Evolutionary conservation across 2,329 filamentous ascomycete genomes (phyloP), one percentile per base, ranked within the genome.

Genomic region (Magnaporthiopsis incrustans): DNA sequence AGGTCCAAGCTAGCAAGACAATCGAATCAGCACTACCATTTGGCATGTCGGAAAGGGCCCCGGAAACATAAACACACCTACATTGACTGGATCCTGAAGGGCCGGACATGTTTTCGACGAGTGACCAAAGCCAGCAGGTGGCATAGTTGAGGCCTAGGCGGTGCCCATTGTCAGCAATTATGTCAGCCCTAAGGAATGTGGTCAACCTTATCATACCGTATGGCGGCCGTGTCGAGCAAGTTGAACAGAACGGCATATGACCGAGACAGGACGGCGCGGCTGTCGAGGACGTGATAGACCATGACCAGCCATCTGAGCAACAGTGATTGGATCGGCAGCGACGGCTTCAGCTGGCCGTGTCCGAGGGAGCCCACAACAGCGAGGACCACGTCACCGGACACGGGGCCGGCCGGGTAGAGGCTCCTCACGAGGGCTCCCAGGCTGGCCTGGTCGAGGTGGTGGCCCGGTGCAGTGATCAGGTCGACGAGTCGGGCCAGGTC

Each of bases 101-200:
- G 91, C 67, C 89, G 87, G 59, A 96, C 91, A 75, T 96, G 91
- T 71, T 87, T 91, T 64, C 92, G 86, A 64, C 90, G 82, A 59
- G 92, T 96, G 60, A 94, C 85, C 35, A 94, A 75, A 4, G 90
- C 91, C 27, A 96, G 79, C 50, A 96, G 75, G 76, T 96, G 90
- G 71, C 91, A 93, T 61, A 95, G 73, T 67, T 83, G 80, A 14
- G 84, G 78, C 64, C 84, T 84, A 33, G 53, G 10, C 71, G 66
- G 30, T 35, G 6, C 22, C 22, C 18, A 18, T 60, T 25, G 53
- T 56, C 25, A 60, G 62, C 38, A 22, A 15, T 50, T 44, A 1
- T 33, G 44, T 25, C 59, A 26, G 15, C 22, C 15, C 38, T 59
- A 57, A 44, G 14, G n/a, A 3, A 59, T 15, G n/a, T 5, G 60